A percentile compares a stretch with the other conserved stretches of the same genome.
Conservation (phyloP, 225 moss, liverwort and hornwort genomes). For the Ulota crispa region DNA sequence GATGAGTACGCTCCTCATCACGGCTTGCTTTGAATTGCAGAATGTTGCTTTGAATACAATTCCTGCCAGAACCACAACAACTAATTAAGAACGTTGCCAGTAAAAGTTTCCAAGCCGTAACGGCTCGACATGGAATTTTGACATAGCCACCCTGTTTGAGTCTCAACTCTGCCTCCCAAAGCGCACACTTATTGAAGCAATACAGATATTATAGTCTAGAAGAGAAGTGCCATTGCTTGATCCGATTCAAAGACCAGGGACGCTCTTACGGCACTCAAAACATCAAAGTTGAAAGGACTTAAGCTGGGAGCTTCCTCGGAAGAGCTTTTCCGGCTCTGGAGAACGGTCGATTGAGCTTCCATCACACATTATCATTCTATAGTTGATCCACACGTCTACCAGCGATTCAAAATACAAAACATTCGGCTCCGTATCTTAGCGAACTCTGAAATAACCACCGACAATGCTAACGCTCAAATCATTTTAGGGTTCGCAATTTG, state of each 20-base stretch:
- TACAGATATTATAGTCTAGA: background rate
- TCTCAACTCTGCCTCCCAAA: background rate
- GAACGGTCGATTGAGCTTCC: background rate
- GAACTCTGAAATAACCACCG: background rate
- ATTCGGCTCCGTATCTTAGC: background rate
- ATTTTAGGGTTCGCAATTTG: background rate
- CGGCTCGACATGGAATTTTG: background rate
- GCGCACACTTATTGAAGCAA: background rate
- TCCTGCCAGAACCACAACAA: constrained; percentile 24
- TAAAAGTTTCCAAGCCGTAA: background rate
- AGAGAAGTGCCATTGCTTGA: background rate
- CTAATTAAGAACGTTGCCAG: background rate
- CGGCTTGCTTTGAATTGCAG: constrained; percentile 9
- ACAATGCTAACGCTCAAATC: background rate
- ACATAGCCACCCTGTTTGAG: background rate
- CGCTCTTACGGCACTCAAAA: background rate
- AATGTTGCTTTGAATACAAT: background rate
- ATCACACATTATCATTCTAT: background rate
- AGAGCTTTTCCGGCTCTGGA: background rate
- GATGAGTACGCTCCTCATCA: background rate
- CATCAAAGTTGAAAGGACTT: background rate
- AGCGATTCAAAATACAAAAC: background rate
- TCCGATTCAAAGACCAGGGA: background rate
- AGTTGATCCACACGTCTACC: background rate
- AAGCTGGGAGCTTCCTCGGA: background rate